Evolutionary conservation across 2,329 filamentous ascomycete genomes (phyloP).

Genomic region (Ascosphaera acerosa): DNA sequence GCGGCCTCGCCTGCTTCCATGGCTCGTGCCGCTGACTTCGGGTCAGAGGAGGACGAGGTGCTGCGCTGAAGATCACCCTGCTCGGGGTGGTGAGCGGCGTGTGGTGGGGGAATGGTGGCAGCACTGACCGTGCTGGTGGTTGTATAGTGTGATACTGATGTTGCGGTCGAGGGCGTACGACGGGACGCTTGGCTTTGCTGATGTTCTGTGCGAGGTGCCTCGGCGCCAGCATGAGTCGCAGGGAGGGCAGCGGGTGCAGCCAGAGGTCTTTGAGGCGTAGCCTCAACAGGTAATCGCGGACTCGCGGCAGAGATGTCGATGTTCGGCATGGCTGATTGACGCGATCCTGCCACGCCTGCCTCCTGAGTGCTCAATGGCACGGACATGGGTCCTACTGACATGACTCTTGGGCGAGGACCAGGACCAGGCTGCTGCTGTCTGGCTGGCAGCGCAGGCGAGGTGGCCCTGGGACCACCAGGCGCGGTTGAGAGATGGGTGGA

Average conservation of each 20-base stretch:
- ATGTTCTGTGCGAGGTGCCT: background rate
- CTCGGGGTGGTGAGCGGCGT: conserved; percentile 13
- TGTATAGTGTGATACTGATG: background rate
- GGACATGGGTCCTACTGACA: too few species aligned
- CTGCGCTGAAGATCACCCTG: background rate
- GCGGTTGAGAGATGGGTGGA: too few species aligned
- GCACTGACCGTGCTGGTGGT: background rate
- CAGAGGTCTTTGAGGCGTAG: too few species aligned
- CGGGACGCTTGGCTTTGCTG: conserved; percentile 1
- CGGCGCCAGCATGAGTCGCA: too few species aligned
- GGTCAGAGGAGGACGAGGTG: conserved; percentile 1
- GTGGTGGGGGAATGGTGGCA: conserved; percentile 18
- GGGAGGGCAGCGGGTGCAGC: background rate
- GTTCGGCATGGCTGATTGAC: too few species aligned
- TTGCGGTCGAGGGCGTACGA: background rate
- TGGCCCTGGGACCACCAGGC: background rate
- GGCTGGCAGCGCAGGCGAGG: too few species aligned
- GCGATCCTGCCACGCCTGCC: too few species aligned
- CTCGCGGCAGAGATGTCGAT: too few species aligned
- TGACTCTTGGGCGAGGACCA: too few species aligned
- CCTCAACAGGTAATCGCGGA: too few species aligned
- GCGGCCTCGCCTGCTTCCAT: conserved; percentile 23
- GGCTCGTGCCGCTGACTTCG: conserved; percentile 18
- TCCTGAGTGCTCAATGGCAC: too few species aligned
- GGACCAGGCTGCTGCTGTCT: too few species aligned